Conservation (phyloP, 2,329 filamentous ascomycete genomes). For the Xylariales sp. region DNA sequence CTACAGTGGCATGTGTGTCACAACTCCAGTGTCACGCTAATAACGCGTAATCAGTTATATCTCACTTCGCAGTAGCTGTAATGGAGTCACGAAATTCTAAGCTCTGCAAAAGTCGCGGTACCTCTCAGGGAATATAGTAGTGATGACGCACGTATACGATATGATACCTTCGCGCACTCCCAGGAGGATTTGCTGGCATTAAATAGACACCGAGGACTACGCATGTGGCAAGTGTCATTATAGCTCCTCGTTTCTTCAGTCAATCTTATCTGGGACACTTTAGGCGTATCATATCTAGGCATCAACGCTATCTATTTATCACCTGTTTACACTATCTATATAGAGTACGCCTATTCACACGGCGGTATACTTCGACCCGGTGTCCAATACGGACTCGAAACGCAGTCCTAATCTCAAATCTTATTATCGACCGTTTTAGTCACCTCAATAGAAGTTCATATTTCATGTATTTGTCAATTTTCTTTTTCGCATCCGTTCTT, state of each 20-base stretch:
- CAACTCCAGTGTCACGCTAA: conserved; percentile 29
- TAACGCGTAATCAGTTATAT: conserved; percentile 32
- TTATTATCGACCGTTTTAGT: not conserved
- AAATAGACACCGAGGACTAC: not conserved
- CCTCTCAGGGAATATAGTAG: conserved; percentile 16
- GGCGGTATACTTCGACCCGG: conserved; percentile 1
- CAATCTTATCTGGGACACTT: too few species aligned
- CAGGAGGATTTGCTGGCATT: not conserved
- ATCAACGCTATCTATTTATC: conserved; percentile 4
- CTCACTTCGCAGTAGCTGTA: conserved; percentile 14
- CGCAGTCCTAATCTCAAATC: conserved; percentile 22
- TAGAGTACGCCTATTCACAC: conserved; percentile 6
- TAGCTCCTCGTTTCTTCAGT: not conserved
- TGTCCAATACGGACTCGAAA: conserved; percentile 2
- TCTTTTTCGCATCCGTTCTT: not conserved
- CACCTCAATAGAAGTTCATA: not conserved
- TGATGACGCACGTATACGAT: conserved; percentile 13
- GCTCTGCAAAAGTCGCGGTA: conserved; percentile 21
- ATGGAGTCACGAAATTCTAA: conserved; percentile 1
- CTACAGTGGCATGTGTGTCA: conserved; percentile 13
- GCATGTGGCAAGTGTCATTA: not conserved
- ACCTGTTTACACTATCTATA: conserved; percentile 13
- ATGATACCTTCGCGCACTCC: conserved; percentile 8
- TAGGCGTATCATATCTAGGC: not conserved
- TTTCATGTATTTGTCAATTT: not conserved